A percentile compares a stretch with the other conserved stretches of the same genome.
These are phyloP conservation scores for Brasilioporus rufonigricans DNA, from an alignment of 768 basidiomycete species.

Conservation along the genomic window DNA sequence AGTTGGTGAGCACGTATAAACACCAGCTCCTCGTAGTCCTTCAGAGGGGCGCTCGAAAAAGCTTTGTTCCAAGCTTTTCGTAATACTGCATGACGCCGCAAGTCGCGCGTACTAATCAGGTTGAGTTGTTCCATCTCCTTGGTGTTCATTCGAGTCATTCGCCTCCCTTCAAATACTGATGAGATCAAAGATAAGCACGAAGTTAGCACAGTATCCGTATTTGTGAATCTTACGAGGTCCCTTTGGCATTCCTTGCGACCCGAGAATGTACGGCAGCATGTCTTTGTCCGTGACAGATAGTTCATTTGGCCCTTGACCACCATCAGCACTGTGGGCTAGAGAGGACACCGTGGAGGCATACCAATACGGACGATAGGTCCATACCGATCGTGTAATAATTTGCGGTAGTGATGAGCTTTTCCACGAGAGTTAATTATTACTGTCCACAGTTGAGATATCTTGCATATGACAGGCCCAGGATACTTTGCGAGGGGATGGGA, in stretches of 20 bases:
- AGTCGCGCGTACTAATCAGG: slow-evolving; percentile 19
- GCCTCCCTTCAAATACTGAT: slow-evolving; percentile 24
- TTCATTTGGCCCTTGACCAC: slow-evolving; percentile 36
- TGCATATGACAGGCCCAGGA: slow-evolving; percentile 35
- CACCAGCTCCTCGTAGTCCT: slow-evolving; percentile 27
- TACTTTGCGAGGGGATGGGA: slow-evolving; percentile 38
- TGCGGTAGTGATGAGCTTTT: slow-evolving; percentile 17
- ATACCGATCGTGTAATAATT: slow-evolving; percentile 28
- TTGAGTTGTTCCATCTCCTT: slow-evolving; percentile 11
- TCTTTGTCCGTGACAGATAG: slow-evolving; percentile 30
- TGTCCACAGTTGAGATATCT: slow-evolving; percentile 31
- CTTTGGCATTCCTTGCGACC: slow-evolving; percentile 29
- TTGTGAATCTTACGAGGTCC: slow-evolving; percentile 25
- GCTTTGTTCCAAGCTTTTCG: slow-evolving; percentile 34
- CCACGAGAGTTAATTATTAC: slow-evolving; percentile 18
- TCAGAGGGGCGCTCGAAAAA: slow-evolving; percentile 28
- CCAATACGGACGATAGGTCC: slow-evolving; percentile 35
- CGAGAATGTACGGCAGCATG: slow-evolving; percentile 24
- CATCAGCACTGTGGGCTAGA: slow-evolving; percentile 1
- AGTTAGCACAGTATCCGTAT: not conserved
- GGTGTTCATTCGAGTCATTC: slow-evolving; percentile 14
- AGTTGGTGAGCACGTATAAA: slow-evolving; percentile 21
- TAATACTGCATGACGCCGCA: slow-evolving; percentile 20
- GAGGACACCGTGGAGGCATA: slow-evolving; percentile 9
- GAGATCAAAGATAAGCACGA: slow-evolving; percentile 1